Evolutionary conservation across 805 yeast species (phyloP), one percentile per base, ranked within the genome.

Genomic region (Lachancea dasiensis): DNA sequence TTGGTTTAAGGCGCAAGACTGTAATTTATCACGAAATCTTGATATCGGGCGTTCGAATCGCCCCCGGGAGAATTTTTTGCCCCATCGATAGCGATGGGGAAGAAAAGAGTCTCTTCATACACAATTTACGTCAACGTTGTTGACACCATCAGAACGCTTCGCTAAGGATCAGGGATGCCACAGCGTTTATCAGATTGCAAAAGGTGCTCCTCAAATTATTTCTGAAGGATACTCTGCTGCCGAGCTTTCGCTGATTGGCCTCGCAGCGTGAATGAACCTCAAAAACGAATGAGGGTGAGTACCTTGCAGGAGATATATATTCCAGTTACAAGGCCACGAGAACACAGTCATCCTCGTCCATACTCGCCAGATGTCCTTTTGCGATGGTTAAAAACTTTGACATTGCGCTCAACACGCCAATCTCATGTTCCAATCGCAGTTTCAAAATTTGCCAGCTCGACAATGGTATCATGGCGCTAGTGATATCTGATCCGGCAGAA

Each of bases 401-500:
- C 15, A 29, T 41, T 15, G 51, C 51, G 9, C 45, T 61, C 21
- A 50, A 48, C 23, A 42, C 51, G 8, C 75, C 81, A 1, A 40
- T 58, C 11, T 54, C 68, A 3, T 50, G 58, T 31, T 39, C 66
- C 1, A 47, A 63, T 10, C 63, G 74, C 42, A 53, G 65, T 2
- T 68, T 75, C 48, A 68, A 68, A 31, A 47, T 69, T 2, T 54
- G 79, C 4, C 58, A 63, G 25, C 69, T 90, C 10, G 69, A 76
- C 2, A 87, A 89, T 61, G 92, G 92, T 0, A 63, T 89, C 2
- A 60, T 70, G 25, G 75, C 77, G 0, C 63, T 90, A 1, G 54
- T 92, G 18, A 72, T 92, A 11, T 84, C 87, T 2, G 96, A 90
- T 50, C 80, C 89, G 0, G 62, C 77, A 0, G 73, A 77, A 11